phyloP scores from a whole-genome alignment of 2,329 filamentous ascomycete species.

The Seiridium cupressi region DNA sequence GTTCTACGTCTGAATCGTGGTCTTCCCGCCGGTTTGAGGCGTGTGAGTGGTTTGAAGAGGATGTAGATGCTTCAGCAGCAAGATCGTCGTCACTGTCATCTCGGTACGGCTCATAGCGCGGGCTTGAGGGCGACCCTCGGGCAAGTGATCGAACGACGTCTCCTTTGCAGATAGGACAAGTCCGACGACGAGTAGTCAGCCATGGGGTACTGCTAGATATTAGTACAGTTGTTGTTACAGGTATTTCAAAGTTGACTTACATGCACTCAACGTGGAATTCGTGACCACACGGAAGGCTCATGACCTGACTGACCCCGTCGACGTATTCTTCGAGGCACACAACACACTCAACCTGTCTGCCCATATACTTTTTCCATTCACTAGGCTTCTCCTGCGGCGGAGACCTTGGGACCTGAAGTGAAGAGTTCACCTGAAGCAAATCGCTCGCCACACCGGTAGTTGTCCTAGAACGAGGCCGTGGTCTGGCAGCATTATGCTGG shows the following conservation, averaged over 20 bases:
- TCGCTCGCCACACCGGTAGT: conserved; percentile 57
- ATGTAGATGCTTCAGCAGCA: conserved; percentile 15
- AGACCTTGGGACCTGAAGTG: conserved; percentile 35
- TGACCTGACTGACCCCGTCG: conserved; percentile 89
- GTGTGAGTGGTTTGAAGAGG: conserved; percentile 18
- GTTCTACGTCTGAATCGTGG: conserved; percentile 40
- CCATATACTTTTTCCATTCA: conserved; percentile 67
- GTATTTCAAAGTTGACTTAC: conserved; percentile 42
- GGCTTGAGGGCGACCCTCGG: conserved; percentile 47
- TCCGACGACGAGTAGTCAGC: conserved; percentile 90
- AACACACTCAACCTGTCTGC: conserved; percentile 80
- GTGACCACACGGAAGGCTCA: conserved; percentile 96
- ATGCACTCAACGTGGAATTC: conserved; percentile 99
- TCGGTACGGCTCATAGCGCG: conserved; percentile 54
- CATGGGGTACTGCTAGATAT: conserved; percentile 74
- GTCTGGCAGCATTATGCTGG: conserved; percentile 42
- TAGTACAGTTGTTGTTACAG: conserved; percentile 9
- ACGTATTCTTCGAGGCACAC: conserved; percentile 96
- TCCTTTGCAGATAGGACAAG: conserved; percentile 98
- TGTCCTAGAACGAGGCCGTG: conserved; percentile 64
- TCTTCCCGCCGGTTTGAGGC: conserved; percentile 11
- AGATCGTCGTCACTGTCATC: conserved; percentile 48
- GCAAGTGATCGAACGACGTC: conserved; percentile 79
- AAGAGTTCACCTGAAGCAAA: conserved; percentile 40
- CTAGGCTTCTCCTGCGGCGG: conserved; percentile 50